These are phyloP conservation scores for Zhuliangozyma parablackwelliae DNA, from an alignment of 1,139 yeast genomes.

Conservation along the genomic window DNA sequence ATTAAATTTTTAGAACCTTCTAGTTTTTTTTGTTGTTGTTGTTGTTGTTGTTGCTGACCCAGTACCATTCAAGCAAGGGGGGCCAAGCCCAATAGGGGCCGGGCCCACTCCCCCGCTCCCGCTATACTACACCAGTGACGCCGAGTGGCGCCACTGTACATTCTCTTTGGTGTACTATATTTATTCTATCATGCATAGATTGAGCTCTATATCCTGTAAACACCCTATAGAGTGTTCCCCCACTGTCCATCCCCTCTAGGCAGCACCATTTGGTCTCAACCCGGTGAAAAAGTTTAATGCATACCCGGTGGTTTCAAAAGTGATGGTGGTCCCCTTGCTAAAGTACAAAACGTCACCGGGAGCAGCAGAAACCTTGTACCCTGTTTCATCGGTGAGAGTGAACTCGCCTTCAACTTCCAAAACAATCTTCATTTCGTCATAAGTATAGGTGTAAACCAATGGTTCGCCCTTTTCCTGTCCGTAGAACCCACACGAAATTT, in stretches of 20 bases:
- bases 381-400: conserved; percentile 58
- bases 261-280: conserved; percentile 40
- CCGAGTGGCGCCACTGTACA: too few species aligned
- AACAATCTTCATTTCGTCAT: conserved; percentile 69
- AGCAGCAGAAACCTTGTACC: conserved; percentile 49
- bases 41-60: not conserved
- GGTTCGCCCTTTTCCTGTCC: conserved; percentile 64
- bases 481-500: conserved; percentile 63
- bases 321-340: conserved; percentile 61
- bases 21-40: not conserved
- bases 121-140: too few species aligned
- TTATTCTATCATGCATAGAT: too few species aligned
- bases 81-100: too few species aligned
- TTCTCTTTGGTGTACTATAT: too few species aligned
- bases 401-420: conserved; percentile 64
- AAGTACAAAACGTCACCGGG: conserved; percentile 71
- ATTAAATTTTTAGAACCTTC: not conserved
- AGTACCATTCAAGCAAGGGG: not conserved
- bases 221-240: too few species aligned
- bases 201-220: too few species aligned
- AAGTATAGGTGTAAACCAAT: conserved; percentile 57
- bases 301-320: conserved; percentile 62
- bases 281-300: conserved; percentile 66
- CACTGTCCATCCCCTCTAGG: not conserved
- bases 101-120: too few species aligned